Evolutionary conservation across 768 basidiomycete genomes (phyloP), one percentile per base, ranked within the genome.

Genomic region (Lyophyllum shimeji): DNA sequence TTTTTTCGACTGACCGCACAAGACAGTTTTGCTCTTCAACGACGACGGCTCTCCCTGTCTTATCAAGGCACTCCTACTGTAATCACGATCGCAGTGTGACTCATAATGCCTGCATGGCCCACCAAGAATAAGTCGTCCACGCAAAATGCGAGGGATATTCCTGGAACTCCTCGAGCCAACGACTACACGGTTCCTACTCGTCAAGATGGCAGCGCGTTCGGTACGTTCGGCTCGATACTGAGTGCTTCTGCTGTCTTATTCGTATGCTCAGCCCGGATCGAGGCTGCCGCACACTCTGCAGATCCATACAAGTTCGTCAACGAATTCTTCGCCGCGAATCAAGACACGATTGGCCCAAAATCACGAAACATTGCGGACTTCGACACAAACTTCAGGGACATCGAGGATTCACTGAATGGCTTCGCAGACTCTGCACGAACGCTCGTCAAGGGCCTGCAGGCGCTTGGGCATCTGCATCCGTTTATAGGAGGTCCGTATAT

Each of bases 401-500:
- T 72, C 7, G 73, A 75, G n/a, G 67, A 70, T 43, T 56, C 66
- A 0, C 34, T 72, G 4, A 70, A 68, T 50, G 60, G 62, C 3
- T 70, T 71, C 29, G 27, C 60, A 1, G 73, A 75, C 17, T 63
- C 64, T n/a, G 65, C 71, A 9, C 65, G 69, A 50, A 58, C 62
- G 1, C 53, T 72, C 1, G 63, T 71, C 17, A 71, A 68, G 50
- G 73, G 72, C 18, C 56, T 74, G 29, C 67, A 67, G 48, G 68
- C 66, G 4, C 65, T 76, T 12, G 68, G 68, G 8, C 67, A 71
- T 37, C n/a, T 73, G 3, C 75, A 75, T 57, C 75, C 75, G 2
- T 74, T 74, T 55, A 65, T 76, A 37, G 69, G 67, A 62, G 65
- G 74, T 74, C 58, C 23, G 67, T 53, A 23, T 25, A 17, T 34